phyloP scores from a whole-genome alignment of 768 basidiomycete species.

The Termitomyces sp. region DNA sequence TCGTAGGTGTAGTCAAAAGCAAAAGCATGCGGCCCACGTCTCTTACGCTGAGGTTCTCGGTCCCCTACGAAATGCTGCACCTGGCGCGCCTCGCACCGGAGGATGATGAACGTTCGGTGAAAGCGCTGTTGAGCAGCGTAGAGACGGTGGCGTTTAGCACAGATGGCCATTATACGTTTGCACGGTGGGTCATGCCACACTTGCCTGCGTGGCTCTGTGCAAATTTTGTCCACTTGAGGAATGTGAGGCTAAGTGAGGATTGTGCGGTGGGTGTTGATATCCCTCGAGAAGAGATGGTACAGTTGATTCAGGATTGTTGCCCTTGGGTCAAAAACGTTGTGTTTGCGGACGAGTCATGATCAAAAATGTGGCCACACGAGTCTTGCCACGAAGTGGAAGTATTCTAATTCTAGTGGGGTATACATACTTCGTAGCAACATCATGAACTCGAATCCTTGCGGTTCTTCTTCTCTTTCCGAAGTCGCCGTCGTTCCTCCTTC shows the following conservation, averaged over 20 bases:
- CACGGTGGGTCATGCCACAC: constrained; percentile 15
- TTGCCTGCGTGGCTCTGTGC: constrained; percentile 17
- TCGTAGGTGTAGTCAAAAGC: constrained; percentile 2
- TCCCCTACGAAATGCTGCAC: constrained; percentile 9
- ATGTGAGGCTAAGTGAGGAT: constrained; percentile 13
- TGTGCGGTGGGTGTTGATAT: constrained; percentile 8
- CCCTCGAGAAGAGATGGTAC: neutral
- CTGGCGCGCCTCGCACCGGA: neutral
- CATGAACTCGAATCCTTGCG: constrained; percentile 6
- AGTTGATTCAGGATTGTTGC: constrained; percentile 9
- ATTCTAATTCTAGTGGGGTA: constrained; percentile 9
- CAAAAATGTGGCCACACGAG: neutral
- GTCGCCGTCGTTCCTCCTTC: constrained; percentile 17
- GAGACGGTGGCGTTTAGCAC: constrained; percentile 13
- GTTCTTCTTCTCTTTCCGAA: constrained; percentile 13
- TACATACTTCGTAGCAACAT: constrained; percentile 4
- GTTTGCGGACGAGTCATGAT: neutral
- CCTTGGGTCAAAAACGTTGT: constrained; percentile 5
- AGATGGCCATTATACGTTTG: constrained; percentile 18
- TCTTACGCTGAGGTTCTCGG: constrained; percentile 14
- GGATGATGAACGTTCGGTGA: too few relatives aligned
- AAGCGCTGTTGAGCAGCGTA: constrained; percentile 1
- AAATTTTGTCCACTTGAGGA: constrained; percentile 12
- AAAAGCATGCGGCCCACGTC: neutral
- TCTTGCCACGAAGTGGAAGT: neutral